Percentiles rank a stretch among this genome's conserved stretches.
phyloP scores from a whole-genome alignment of 305 asterid genomes.

The Plantago rigida region DNA sequence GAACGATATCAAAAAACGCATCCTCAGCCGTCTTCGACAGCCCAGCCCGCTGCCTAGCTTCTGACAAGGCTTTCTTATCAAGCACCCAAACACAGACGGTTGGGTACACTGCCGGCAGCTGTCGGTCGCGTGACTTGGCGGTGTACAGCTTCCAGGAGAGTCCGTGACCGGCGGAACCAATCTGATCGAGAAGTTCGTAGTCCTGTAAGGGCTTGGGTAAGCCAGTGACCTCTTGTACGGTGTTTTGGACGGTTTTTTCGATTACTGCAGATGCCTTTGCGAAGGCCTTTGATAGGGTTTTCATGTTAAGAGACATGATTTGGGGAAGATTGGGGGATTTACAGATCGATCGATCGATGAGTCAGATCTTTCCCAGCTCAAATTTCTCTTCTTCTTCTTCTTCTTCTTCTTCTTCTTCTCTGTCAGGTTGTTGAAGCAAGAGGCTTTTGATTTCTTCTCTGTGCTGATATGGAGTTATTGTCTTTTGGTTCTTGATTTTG shows the following conservation, averaged over 20 bases:
- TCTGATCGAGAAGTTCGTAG: conserved; percentile 71
- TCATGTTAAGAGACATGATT: conserved; percentile 84
- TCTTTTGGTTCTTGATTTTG: no score
- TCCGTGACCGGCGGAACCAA: conserved; percentile 96
- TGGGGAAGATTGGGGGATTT: conserved; percentile 15
- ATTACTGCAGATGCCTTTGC: conserved; percentile 85
- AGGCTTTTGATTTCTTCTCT: background rate
- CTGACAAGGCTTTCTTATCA: conserved; percentile 72
- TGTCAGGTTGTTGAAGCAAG: conserved; percentile 31
- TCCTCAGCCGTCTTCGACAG: conserved; percentile 85
- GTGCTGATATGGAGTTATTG: no score
- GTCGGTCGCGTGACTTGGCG: conserved; percentile 73
- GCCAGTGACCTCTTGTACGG: conserved; percentile 96
- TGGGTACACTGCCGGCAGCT: conserved; percentile 56
- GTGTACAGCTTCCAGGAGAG: conserved; percentile 81
- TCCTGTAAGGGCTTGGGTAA: conserved; percentile 80
- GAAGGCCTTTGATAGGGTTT: conserved; percentile 78
- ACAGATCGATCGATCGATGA: conserved; percentile 21
- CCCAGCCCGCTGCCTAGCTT: conserved; percentile 74
- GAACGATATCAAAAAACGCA: conserved; percentile 63
- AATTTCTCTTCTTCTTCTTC: conserved; percentile 20
- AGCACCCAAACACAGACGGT: conserved; percentile 87
- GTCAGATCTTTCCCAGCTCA: conserved; percentile 31
- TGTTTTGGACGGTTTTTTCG: conserved; percentile 94
- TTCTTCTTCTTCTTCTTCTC: conserved; percentile 28